Evolutionary conservation across 495 filamentous ascomycete species (phyloP).

Genomic region (Aspergillus funiculosus): DNA sequence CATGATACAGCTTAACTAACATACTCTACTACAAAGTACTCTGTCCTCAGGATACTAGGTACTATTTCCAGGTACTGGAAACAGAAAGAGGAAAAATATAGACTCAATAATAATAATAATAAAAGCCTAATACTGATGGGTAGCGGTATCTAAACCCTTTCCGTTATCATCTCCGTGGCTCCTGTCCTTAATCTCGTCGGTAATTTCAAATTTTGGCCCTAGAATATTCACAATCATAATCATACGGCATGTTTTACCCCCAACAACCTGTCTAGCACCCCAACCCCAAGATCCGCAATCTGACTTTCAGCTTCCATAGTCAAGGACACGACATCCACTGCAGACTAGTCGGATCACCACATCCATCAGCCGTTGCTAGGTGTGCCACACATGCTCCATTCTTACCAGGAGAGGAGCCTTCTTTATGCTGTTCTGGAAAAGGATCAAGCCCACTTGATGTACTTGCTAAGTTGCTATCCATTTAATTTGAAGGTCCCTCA

Average conservation of each 20-base stretch:
- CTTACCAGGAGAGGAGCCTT: not conserved
- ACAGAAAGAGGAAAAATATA: not conserved
- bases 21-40: no score
- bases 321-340: not conserved
- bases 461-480: not conserved
- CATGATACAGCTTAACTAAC: no score
- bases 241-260: no score
- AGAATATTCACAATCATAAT: not conserved
- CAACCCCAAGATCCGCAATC: slow-evolving; percentile 8
- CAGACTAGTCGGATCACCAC: slow-evolving; percentile 1
- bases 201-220: not conserved
- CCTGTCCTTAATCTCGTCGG: no score
- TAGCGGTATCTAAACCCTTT: slow-evolving; percentile 9
- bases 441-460: slow-evolving; percentile 4
- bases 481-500: slow-evolving; percentile 1
- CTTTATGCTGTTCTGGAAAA: slow-evolving; percentile 12
- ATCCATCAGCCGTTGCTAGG: not conserved
- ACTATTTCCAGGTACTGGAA: no score
- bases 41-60: not conserved
- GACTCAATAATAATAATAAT: slow-evolving; percentile 1
- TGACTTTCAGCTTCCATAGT: slow-evolving; percentile 1
- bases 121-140: not conserved
- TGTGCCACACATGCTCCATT: slow-evolving; percentile 1
- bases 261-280: not conserved
- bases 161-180: slow-evolving; percentile 18